These are phyloP conservation scores for Blastocystis sp. DNA, from an alignment of 352 stramenopile genomes.

Conservation along the genomic window DNA sequence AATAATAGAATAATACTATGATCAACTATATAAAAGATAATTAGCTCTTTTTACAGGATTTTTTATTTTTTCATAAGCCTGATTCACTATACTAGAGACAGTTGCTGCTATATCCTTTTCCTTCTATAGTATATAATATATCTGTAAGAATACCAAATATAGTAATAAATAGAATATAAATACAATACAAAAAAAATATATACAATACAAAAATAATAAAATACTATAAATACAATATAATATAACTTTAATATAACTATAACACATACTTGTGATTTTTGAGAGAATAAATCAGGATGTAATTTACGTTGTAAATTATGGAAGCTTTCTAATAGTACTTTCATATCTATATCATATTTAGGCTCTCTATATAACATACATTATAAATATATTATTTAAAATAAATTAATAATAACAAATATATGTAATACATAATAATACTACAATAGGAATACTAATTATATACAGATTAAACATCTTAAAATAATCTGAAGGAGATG, in stretches of 20 bases:
- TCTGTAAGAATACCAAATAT: too few species aligned
- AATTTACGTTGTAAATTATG: slow-evolving; percentile 27
- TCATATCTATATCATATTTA: slow-evolving; percentile 24
- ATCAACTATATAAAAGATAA: slow-evolving; percentile 13
- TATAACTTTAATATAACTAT: background rate
- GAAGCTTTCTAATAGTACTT: slow-evolving; percentile 18
- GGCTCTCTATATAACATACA: slow-evolving; percentile 1
- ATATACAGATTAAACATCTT: slow-evolving; percentile 22
- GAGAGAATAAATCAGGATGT: slow-evolving; percentile 30
- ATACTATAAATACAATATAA: too few species aligned
- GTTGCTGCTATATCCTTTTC: slow-evolving; percentile 19
- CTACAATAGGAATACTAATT: too few species aligned
- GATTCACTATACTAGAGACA: slow-evolving; percentile 23
- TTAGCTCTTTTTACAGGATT: slow-evolving; percentile 17
- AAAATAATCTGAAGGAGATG: slow-evolving; percentile 27
- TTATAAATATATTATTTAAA: background rate
- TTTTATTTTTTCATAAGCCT: slow-evolving; percentile 36
- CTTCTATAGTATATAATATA: slow-evolving; percentile 13
- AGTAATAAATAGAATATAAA: too few species aligned
- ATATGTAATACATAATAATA: too few species aligned
- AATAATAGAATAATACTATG: too few species aligned
- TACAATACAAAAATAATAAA: too few species aligned
- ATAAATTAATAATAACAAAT: too few species aligned
- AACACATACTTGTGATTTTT: slow-evolving; percentile 5
- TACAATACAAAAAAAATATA: too few species aligned